Percentiles rank a stretch among this genome's conserved stretches.
Evolutionary conservation across 1,284 basidiomycete genomes (phyloP).

Genomic region (Sporisorium reilianum): DNA sequence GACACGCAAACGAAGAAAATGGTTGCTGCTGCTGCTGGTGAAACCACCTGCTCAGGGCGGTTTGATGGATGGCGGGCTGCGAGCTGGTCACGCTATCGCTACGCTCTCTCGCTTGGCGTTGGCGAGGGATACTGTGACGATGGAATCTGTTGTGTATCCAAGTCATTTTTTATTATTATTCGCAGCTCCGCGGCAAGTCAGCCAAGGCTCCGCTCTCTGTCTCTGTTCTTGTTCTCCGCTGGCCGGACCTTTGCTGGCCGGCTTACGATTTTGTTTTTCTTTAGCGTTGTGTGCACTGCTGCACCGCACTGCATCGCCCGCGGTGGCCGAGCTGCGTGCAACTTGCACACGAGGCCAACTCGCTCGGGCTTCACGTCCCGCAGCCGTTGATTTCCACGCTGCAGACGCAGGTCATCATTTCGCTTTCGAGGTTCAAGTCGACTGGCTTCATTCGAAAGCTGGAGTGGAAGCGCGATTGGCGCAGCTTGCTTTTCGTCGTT

Average conservation of each 20-base stretch:
- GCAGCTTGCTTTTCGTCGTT: not conserved
- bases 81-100: not conserved
- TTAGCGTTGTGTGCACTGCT: no score
- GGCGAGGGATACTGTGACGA: not conserved
- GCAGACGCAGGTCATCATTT: not conserved
- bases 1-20: not conserved
- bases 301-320: conserved; percentile 4
- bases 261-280: no score
- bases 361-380: not conserved
- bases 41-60: not conserved
- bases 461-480: not conserved
- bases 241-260: no score
- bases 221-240: not conserved
- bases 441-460: not conserved
- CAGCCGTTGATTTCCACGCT: not conserved
- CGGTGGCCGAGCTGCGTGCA: not conserved
- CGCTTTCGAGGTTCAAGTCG: not conserved
- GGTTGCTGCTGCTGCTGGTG: no score
- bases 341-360: no score
- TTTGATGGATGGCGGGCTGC: no score
- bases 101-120: not conserved
- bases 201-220: not conserved
- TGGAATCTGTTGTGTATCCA: no score
- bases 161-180: no score
- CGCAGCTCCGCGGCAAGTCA: not conserved